Evolutionary conservation across 805 yeast genomes (phyloP), one percentile per base, ranked within the genome.

Genomic region (Hagleromyces aurorensis): DNA sequence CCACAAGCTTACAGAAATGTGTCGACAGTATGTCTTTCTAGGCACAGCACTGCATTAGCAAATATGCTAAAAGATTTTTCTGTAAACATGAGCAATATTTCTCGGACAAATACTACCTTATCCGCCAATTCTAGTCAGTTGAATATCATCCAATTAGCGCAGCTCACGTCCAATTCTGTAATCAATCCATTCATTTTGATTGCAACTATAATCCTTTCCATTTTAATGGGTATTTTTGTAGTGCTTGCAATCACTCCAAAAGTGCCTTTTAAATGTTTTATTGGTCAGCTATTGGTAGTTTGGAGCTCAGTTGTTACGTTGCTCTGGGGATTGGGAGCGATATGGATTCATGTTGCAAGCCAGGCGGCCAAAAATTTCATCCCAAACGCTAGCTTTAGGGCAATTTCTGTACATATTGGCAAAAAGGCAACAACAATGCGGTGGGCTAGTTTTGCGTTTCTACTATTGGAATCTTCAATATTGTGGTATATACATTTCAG

Each of bases 311-410:
- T 57, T 0, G 41, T 62, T 25, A 58, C 64, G 4, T 46, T 75
- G 3, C 23, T 75, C 2, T 75, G 81, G 79, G 82, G 80, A 0
- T 52, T 75, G 16, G 81, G 81, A 2, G 62, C 81, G 1, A 74
- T 76, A 70, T 67, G 80, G 61, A 67, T 67, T 28, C 75, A 72
- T 42, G 72, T 75, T 29, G 78, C 79, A 0, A 62, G 65, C 0
- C 58, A 57, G 21, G 56, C 76, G 3, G 64, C 70, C 4, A 42
- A 47, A 6, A 41, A 48, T n/a, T 45, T 75, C 18, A 62, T 72
- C 1, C 64, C 66, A 3, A 52, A 60, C 1, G 64, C 78, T 8
- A 70, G 78, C 12, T 62, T 75, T 68, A 56, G 62, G 0, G 61
- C 70, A 8, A 48, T 77, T 0, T 33, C 47, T 8, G 71, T 68